Conservation (phyloP, 192 early-diverging fungal species). For the Rhizophlyctis rosea region DNA sequence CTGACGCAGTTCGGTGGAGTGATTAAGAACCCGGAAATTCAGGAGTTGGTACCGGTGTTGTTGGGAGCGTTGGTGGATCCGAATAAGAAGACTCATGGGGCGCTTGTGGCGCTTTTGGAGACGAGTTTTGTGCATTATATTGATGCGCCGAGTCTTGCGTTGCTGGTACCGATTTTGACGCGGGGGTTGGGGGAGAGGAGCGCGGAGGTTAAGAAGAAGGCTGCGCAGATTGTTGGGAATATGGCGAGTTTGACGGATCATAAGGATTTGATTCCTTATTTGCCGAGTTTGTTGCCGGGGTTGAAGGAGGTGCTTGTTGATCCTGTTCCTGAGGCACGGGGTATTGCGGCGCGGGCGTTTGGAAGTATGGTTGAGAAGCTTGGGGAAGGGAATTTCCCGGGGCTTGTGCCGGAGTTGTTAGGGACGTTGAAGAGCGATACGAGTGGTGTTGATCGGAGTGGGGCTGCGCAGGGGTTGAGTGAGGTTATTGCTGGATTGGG, state of each 20-base stretch:
- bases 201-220: conserved; percentile 89
- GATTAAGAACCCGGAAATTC: conserved; percentile 98
- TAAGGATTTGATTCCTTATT: conserved; percentile 89
- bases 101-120: conserved; percentile 78
- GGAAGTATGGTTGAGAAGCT: conserved; percentile 89
- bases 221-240: conserved; percentile 97
- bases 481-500: conserved; percentile 92
- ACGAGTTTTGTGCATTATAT: conserved; percentile 99
- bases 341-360: conserved; percentile 88
- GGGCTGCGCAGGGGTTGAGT: conserved; percentile 94
- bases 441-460: conserved; percentile 89
- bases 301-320: conserved; percentile 90
- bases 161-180: conserved; percentile 91
- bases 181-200: conserved; percentile 86
- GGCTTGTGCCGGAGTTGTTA: conserved; percentile 80
- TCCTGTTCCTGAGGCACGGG: conserved; percentile 94
- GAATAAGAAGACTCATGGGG: conserved; percentile 76
- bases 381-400: conserved; percentile 91
- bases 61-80: conserved; percentile 87
- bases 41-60: conserved; percentile 81
- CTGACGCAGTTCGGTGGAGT: conserved; percentile 88
- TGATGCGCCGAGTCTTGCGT: conserved; percentile 91
- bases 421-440: conserved; percentile 84
- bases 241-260: conserved; percentile 94
- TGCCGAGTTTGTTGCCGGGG: conserved; percentile 75